Evolutionary conservation across 768 basidiomycete species (phyloP), one percentile per base, ranked within the genome.

Genomic region (Pisolithus sp.): DNA sequence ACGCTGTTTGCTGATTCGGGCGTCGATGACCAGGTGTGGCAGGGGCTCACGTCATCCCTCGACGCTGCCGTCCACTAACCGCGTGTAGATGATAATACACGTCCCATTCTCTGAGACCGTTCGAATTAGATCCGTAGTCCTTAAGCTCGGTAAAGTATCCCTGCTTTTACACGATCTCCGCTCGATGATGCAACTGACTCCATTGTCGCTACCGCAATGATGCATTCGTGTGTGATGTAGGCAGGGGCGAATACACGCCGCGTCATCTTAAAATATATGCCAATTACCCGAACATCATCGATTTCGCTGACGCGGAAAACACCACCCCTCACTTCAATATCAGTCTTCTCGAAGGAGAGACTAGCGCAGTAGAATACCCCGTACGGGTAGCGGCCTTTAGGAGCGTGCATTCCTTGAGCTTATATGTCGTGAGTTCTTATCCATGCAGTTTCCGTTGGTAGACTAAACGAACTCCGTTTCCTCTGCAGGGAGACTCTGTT

Each of bases 71-170:
- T 60, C 49, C 46, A 37, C 30, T 49, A 44, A 63, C 52, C 49
- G 44, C 47, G 47, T 43, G 42, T 57, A 92, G 89, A 73, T 91
- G 50, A 85, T 92, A 60, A 75, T 93, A 53, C 88, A 90, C 64
- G 68, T 93, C 45, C 87, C 90, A 0, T 93, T 93, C 71, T 76
- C 76, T 1, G 78, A 90, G 63, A 86, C 83, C 59, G 89, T 92
- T 23, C 76, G 87, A 43, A 65, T 93, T 40, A 80, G 80, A 53
- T 89, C 89, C 17, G 64, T 93, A 6, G 61, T 91, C 18, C 68
- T 93, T 50, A 92, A 92, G 65, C 67, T 89, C 41, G 90, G 89
- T 88, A 62, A 57, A 75, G 59, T 3, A 10, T 30, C 30, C 30
- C 30, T 30, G 21, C 40, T 12, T 52, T 15, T 54, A 41, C 49